Conservation (phyloP, 108 stramenopile species). For the Chaetoceros muelleri region DNA sequence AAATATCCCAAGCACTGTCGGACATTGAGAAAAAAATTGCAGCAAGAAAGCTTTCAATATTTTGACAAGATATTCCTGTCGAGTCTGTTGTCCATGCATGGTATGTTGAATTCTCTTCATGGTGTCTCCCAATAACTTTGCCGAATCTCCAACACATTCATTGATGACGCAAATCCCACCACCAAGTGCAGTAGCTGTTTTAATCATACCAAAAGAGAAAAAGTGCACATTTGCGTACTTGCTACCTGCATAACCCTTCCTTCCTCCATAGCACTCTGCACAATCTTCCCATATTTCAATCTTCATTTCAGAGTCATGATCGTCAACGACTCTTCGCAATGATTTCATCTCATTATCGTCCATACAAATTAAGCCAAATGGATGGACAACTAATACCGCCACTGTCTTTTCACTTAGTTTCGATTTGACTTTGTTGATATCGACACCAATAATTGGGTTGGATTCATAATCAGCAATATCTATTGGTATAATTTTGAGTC, state of each 20-base stretch:
- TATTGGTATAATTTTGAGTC: slow-evolving; percentile 47
- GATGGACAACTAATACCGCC: slow-evolving; percentile 74
- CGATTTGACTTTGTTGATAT: slow-evolving; percentile 24
- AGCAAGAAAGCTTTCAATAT: slow-evolving; percentile 30
- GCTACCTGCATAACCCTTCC: slow-evolving; percentile 19
- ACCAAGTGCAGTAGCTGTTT: slow-evolving; percentile 74
- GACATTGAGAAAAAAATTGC: slow-evolving; percentile 34
- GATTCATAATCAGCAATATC: slow-evolving; percentile 30
- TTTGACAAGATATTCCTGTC: slow-evolving; percentile 25
- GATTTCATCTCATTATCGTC: slow-evolving; percentile 14
- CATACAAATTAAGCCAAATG: slow-evolving; percentile 48
- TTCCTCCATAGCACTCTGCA: slow-evolving; percentile 72
- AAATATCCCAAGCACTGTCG: slow-evolving; percentile 27
- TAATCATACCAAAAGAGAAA: slow-evolving; percentile 82
- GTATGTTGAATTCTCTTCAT: slow-evolving; percentile 56
- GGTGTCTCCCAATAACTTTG: slow-evolving; percentile 1
- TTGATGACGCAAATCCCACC: slow-evolving; percentile 43
- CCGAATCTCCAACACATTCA: not conserved
- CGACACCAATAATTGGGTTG: slow-evolving; percentile 15
- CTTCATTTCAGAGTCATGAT: slow-evolving; percentile 1
- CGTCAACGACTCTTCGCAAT: slow-evolving; percentile 32
- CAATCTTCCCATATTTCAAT: slow-evolving; percentile 74
- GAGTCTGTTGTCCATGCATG: slow-evolving; percentile 35
- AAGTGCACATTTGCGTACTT: slow-evolving; percentile 39
- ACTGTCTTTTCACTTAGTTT: slow-evolving; percentile 52